phyloP scores from a whole-genome alignment of 495 filamentous ascomycete species.

The Aspergillus funiculosus region DNA sequence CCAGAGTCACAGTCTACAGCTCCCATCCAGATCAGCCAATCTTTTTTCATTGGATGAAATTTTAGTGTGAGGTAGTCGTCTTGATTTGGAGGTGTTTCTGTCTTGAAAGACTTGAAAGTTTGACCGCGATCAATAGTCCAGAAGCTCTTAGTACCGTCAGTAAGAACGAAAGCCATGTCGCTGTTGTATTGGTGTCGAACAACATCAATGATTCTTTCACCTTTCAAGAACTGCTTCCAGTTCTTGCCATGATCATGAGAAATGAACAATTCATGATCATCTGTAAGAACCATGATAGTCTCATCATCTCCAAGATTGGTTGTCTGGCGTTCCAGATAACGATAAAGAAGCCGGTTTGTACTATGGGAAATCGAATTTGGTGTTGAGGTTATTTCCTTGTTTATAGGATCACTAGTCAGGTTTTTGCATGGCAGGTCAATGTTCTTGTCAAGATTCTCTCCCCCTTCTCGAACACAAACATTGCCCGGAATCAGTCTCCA shows the following conservation, averaged over 20 bases:
- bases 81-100: constrained; percentile 39
- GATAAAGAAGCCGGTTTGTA: constrained; percentile 53
- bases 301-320: constrained; percentile 62
- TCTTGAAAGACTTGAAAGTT: constrained; percentile 61
- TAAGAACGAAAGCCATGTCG: constrained; percentile 81
- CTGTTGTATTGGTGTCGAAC: constrained; percentile 71
- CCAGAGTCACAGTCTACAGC: constrained; percentile 48
- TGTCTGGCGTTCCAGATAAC: constrained; percentile 78
- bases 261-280: constrained; percentile 57
- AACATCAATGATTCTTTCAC: constrained; percentile 59
- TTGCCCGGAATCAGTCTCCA: constrained; percentile 92
- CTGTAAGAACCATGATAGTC: constrained; percentile 75
- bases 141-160: constrained; percentile 57
- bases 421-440: constrained; percentile 49
- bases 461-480: constrained; percentile 60
- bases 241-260: constrained; percentile 80
- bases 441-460: constrained; percentile 39
- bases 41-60: constrained; percentile 75
- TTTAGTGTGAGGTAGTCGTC: constrained; percentile 47
- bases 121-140: constrained; percentile 73
- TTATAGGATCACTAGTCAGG: constrained; percentile 39
- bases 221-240: constrained; percentile 62
- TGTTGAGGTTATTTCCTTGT: constrained; percentile 55
- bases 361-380: constrained; percentile 55
- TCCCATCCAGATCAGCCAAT: constrained; percentile 91